A percentile compares a stretch with the other conserved stretches of the same genome.
These are phyloP conservation scores for Colletotrichum costaricense DNA, from an alignment of 2,329 filamentous ascomycete species.

Conservation along the genomic window DNA sequence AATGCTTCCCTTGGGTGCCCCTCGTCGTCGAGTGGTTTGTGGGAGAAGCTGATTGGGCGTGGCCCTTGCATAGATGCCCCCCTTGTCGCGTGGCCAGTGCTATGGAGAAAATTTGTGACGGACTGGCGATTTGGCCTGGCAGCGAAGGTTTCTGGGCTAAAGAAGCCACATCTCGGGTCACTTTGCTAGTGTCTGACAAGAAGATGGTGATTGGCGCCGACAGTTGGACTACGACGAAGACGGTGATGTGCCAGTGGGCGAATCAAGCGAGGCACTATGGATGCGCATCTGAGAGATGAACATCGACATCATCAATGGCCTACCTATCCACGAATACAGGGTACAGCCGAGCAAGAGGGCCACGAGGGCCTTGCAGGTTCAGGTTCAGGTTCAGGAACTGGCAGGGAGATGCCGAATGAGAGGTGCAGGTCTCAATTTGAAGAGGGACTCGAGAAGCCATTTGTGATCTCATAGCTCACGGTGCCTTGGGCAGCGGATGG, in stretches of 20 bases:
- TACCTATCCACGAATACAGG: too few relatives aligned
- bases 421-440: not conserved
- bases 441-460: not conserved
- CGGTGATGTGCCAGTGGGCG: not conserved
- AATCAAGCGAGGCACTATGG: not conserved
- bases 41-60: constrained; percentile 16
- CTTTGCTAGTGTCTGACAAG: not conserved
- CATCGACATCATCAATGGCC: not conserved
- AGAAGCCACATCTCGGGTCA: not conserved
- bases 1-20: constrained; percentile 7
- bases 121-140: not conserved
- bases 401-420: not conserved
- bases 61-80: constrained; percentile 28
- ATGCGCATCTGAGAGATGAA: not conserved
- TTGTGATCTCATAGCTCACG: not conserved
- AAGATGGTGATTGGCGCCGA: not conserved
- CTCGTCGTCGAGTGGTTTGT: not conserved
- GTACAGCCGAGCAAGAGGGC: too few relatives aligned
- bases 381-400: not conserved
- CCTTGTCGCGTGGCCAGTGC: constrained; percentile 18
- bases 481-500: not conserved
- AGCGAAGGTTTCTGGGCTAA: not conserved
- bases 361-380: not conserved
- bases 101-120: constrained; percentile 17
- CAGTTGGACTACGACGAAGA: not conserved